Evolutionary conservation across 1,139 yeast species (phyloP), one percentile per base, ranked within the genome.

Genomic region (Taiozyma sp.): DNA sequence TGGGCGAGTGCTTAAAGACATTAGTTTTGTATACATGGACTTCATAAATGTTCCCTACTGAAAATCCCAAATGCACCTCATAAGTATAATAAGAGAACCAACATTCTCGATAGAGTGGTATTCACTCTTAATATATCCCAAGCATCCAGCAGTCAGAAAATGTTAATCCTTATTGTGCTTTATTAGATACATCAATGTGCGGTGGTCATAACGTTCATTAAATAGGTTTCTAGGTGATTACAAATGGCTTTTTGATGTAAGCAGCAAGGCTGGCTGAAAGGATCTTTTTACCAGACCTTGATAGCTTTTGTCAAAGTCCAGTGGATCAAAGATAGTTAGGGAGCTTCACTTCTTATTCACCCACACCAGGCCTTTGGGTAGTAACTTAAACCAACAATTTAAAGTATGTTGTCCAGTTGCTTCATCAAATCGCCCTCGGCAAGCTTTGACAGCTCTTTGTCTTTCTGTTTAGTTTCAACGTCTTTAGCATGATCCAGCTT

Each of bases 361-460:
- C 34, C 34, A 30, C 11, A 11, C n/a, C 2, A 19, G 19, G 6
- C 13, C 34, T 30, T 13, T 2, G 11, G n/a, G 34, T 4, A 30
- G n/a, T 13, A 30, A 13, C 14, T 30, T 30, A 8, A 30, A 13
- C 8, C 35, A 32, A 30, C 2, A 4, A 11, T n/a, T 32, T 19
- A 79, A 58, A 53, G 49, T 19, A 53, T 48, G n/a, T 37, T 32
- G 19, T 83, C 88, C 54, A 85, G 68, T 65, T 85, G 91, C 50
- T 71, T 69, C 47, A 74, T 62, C 48, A 86, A 63, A 50, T 79
- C 85, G 43, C 70, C 69, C 41, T 83, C 80, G 3, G 79, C 75
- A 49, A 71, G 65, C 56, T 75, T 71, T 44, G 73, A 68, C 50
- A 69, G 63, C 26, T 65, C 64, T 53, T 70, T 68, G 16, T 65